Percentiles rank a stretch among this genome's conserved stretches.
phyloP scores from a whole-genome alignment of 176 grass and related monocot genomes.

The Phoenix dactylifera region DNA sequence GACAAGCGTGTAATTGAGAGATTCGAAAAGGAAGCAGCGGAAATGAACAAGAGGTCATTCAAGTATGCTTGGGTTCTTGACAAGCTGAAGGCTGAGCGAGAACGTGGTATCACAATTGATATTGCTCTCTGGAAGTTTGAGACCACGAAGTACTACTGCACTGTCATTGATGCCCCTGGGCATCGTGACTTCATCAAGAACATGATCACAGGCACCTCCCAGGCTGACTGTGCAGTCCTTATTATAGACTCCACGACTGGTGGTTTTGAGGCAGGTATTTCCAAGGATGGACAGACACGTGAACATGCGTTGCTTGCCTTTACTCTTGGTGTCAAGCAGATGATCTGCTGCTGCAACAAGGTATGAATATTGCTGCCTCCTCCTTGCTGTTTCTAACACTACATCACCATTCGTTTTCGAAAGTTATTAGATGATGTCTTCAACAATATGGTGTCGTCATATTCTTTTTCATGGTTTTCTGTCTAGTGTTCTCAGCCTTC shows the following conservation, averaged over 20 bases:
- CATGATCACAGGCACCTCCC: constrained; percentile 80
- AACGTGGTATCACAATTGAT: constrained; percentile 71
- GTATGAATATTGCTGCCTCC: constrained; percentile 10
- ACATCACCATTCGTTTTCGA: not conserved
- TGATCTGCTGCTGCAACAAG: constrained; percentile 96
- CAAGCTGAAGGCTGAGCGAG: constrained; percentile 86
- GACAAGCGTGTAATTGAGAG: constrained; percentile 88
- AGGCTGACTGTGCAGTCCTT: constrained; percentile 73
- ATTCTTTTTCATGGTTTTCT: too few species aligned
- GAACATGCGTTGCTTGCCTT: constrained; percentile 79
- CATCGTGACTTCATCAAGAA: constrained; percentile 89
- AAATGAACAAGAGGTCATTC: constrained; percentile 83
- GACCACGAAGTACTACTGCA: constrained; percentile 75
- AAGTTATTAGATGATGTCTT: too few species aligned
- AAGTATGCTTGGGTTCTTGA: constrained; percentile 85
- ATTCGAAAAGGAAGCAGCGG: constrained; percentile 63
- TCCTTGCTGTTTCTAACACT: too few species aligned
- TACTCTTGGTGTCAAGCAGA: constrained; percentile 75
- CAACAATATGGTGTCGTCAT: too few species aligned
- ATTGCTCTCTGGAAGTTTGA: constrained; percentile 76
- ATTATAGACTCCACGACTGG: constrained; percentile 82
- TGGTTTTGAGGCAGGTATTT: constrained; percentile 88
- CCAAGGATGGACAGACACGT: constrained; percentile 73
- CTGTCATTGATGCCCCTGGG: constrained; percentile 72
- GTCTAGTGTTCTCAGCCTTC: too few species aligned